These are phyloP conservation scores for Phytophthora foliorum DNA, from an alignment of 352 stramenopile genomes.

Conservation along the genomic window DNA sequence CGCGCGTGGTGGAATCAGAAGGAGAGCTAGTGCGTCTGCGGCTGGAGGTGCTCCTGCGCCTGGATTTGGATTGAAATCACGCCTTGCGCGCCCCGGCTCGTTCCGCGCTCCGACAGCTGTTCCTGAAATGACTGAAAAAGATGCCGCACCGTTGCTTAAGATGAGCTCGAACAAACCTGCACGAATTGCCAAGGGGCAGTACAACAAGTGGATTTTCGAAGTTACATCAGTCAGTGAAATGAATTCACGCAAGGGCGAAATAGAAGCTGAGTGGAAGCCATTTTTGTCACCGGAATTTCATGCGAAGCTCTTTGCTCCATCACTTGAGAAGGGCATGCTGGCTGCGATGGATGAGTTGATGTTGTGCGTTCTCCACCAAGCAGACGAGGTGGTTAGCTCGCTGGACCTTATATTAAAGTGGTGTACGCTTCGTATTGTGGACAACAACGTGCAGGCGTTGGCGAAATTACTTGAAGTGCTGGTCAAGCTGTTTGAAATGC, in stretches of 20 bases:
- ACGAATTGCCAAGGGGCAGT: conserved; percentile 70
- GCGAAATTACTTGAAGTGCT: conserved; percentile 86
- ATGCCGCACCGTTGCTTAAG: conserved; percentile 53
- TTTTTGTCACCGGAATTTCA: conserved; percentile 77
- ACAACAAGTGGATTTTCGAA: conserved; percentile 91
- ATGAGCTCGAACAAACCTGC: conserved; percentile 74
- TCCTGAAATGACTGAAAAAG: conserved; percentile 58
- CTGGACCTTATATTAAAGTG: conserved; percentile 90
- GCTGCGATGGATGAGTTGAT: conserved; percentile 81
- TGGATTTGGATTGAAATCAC: conserved; percentile 36
- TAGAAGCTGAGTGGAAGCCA: conserved; percentile 82
- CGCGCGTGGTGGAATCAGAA: conserved; percentile 26
- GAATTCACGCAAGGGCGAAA: conserved; percentile 69
- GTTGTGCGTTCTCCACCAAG: conserved; percentile 67
- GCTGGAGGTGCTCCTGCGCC: conserved; percentile 27
- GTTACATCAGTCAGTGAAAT: conserved; percentile 75
- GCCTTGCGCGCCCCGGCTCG: conserved; percentile 46
- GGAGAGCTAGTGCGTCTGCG: conserved; percentile 35
- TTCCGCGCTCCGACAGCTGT: conserved; percentile 31
- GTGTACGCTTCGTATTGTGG: conserved; percentile 85
- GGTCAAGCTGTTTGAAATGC: conserved; percentile 83
- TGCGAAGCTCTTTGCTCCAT: conserved; percentile 81
- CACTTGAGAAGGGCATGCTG: conserved; percentile 88
- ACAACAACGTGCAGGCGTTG: conserved; percentile 91
- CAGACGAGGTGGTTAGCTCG: conserved; percentile 69